A percentile compares a stretch with the other conserved stretches of the same genome.
Conservation (phyloP, 768 basidiomycete species). For the Kwoniella heveanensis region DNA sequence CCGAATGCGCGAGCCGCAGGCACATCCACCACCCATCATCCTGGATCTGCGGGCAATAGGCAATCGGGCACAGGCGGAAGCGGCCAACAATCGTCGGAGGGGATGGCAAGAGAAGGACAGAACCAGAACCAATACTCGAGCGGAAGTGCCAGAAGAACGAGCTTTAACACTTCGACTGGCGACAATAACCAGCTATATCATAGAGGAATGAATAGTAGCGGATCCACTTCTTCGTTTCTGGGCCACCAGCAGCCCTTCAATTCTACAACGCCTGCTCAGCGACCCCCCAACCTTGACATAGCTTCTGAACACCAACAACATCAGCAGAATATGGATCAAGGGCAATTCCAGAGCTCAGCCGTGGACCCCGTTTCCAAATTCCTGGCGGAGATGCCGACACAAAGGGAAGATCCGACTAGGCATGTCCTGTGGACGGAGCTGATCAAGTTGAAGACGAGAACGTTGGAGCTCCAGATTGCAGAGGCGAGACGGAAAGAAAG, state of each 20-base stretch:
- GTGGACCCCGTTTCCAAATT: slow-evolving; percentile 21
- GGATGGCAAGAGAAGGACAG: neutral
- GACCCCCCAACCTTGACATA: neutral
- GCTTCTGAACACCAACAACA: neutral
- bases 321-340: neutral
- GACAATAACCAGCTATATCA: neutral
- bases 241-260: neutral
- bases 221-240: neutral
- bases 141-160: neutral
- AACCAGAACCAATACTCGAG: neutral
- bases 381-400: slow-evolving; percentile 38
- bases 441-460: slow-evolving; percentile 38
- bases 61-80: neutral
- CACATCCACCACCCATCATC: neutral
- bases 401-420: slow-evolving; percentile 34
- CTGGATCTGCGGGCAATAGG: too few species aligned
- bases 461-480: slow-evolving; percentile 51
- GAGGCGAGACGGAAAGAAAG: slow-evolving; percentile 48
- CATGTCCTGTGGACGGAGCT: slow-evolving; percentile 44
- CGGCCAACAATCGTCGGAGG: neutral
- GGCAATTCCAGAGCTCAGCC: neutral
- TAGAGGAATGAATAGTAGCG: neutral
- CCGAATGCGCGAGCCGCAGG: slow-evolving; percentile 11
- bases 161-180: neutral
- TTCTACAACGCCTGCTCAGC: neutral